Evolutionary conservation across 768 basidiomycete species (phyloP).

Genomic region (Mycena floridula): DNA sequence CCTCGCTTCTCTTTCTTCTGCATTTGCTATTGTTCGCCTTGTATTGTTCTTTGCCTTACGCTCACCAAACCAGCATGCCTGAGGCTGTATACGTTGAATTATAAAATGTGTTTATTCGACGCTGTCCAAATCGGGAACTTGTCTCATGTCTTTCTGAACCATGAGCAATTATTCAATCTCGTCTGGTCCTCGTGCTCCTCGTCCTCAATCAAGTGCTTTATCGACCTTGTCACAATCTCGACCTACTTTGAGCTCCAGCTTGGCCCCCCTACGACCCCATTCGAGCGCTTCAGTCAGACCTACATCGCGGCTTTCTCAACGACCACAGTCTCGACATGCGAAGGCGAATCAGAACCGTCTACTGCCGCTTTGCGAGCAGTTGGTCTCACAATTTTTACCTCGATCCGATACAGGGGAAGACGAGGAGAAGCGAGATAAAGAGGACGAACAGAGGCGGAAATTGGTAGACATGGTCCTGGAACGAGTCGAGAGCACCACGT

Average conservation of each 20-base stretch:
- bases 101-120: no score
- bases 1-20: no score
- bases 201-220: constrained; percentile 43
- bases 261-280: constrained; percentile 26
- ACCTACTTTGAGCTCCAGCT: constrained; percentile 27
- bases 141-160: no score
- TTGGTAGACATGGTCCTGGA: constrained; percentile 35
- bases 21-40: no score
- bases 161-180: no score
- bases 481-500: constrained; percentile 45
- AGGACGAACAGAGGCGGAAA: constrained; percentile 44
- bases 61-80: no score
- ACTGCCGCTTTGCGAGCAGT: constrained; percentile 43
- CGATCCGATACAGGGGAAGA: constrained; percentile 1
- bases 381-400: constrained; percentile 30
- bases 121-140: no score
- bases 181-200: constrained; percentile 13
- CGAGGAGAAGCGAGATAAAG: constrained; percentile 15
- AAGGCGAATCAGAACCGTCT: constrained; percentile 38
- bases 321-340: constrained; percentile 46
- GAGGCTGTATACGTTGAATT: no score
- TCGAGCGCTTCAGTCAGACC: constrained; percentile 31
- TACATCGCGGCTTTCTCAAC: constrained; percentile 34
- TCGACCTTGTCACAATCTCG: constrained; percentile 39
- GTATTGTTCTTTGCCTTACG: no score